phyloP scores from a whole-genome alignment of 2,329 filamentous ascomycete species.

The Fusarium sp. region DNA sequence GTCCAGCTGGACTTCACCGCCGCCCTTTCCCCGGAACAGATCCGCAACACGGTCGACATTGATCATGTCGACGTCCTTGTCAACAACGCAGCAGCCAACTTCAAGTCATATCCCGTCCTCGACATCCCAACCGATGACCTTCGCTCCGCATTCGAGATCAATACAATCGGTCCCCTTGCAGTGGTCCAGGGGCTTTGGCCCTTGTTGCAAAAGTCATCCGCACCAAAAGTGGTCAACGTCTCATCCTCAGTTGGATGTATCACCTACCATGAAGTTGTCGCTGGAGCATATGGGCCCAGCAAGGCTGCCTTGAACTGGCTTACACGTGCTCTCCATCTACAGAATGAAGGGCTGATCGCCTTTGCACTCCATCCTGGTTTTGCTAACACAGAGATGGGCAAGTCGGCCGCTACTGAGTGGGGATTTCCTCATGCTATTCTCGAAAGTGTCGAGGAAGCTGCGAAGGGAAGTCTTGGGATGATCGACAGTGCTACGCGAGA shows the following conservation, averaged over 20 bases:
- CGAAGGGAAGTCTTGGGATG: slow-evolving; percentile 48
- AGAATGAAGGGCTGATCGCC: slow-evolving; percentile 44
- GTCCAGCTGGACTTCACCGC: slow-evolving; percentile 53
- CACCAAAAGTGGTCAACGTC: slow-evolving; percentile 52
- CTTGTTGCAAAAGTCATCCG: slow-evolving; percentile 48
- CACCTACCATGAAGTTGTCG: slow-evolving; percentile 43
- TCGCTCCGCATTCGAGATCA: slow-evolving; percentile 56
- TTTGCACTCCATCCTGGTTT: slow-evolving; percentile 55
- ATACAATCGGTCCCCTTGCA: slow-evolving; percentile 55
- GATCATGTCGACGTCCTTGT: slow-evolving; percentile 62
- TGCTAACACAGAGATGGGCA: slow-evolving; percentile 50
- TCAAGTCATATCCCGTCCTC: slow-evolving; percentile 44
- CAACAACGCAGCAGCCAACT: slow-evolving; percentile 60
- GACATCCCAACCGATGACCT: slow-evolving; percentile 51
- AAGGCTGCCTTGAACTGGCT: slow-evolving; percentile 53
- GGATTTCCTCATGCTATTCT: slow-evolving; percentile 42
- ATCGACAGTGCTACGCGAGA: slow-evolving; percentile 53
- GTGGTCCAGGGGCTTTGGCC: slow-evolving; percentile 49
- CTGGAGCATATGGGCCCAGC: slow-evolving; percentile 52
- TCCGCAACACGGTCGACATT: slow-evolving; percentile 48
- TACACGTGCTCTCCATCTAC: slow-evolving; percentile 45
- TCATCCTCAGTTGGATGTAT: slow-evolving; percentile 53
- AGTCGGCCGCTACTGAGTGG: slow-evolving; percentile 50
- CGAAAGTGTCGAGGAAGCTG: slow-evolving; percentile 49
- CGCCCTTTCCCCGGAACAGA: slow-evolving; percentile 39